Conservation (phyloP, 2,329 filamentous ascomycete species). For the Lecanosticta acicola region DNA sequence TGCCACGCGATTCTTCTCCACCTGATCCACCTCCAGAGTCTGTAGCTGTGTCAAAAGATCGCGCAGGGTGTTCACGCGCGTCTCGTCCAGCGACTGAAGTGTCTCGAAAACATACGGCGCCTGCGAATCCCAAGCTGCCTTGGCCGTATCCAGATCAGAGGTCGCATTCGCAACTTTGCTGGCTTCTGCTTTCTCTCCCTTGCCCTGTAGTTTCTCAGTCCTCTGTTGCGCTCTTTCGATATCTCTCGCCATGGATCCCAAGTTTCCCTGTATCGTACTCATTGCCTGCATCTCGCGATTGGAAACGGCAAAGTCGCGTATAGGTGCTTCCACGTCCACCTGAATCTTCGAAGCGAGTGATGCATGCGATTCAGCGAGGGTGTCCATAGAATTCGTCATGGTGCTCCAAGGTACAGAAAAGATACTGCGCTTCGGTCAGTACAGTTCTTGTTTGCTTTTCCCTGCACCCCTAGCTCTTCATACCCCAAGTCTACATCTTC, state of each 20-base stretch:
- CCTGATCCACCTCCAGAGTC: conserved; percentile 84
- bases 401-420: conserved; percentile 89
- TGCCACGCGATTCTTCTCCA: conserved; percentile 67
- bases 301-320: conserved; percentile 67
- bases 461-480: not conserved
- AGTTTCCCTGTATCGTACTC: conserved; percentile 72
- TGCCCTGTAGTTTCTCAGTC: conserved; percentile 75
- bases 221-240: conserved; percentile 79
- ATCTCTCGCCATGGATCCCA: conserved; percentile 74
- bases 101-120: conserved; percentile 93
- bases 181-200: conserved; percentile 68
- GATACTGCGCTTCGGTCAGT: conserved; percentile 53
- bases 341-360: conserved; percentile 76
- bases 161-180: conserved; percentile 72
- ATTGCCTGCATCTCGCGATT: conserved; percentile 75
- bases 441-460: conserved; percentile 5
- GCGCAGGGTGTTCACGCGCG: conserved; percentile 78
- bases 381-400: conserved; percentile 72
- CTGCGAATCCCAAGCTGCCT: conserved; percentile 84
- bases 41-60: conserved; percentile 88
- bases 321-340: conserved; percentile 75
- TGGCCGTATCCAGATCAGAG: conserved; percentile 68
- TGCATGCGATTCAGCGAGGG: conserved; percentile 77
- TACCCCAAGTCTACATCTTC: conserved; percentile 81
- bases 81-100: conserved; percentile 85